Conservation (phyloP, 148 eudicot species). For the Rhododendron ferrugineum region DNA sequence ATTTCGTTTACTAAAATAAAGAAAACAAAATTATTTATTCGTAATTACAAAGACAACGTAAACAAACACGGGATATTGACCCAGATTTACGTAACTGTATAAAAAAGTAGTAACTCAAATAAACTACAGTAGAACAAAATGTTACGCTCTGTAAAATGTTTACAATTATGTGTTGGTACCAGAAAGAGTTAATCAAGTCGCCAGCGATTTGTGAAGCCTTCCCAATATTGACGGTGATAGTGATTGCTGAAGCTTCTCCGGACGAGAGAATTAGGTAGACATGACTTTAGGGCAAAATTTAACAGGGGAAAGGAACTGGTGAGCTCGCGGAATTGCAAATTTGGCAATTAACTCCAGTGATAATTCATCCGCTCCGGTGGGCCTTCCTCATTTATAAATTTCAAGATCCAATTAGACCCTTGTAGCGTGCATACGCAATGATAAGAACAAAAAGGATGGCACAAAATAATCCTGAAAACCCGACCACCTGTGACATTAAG, state of each 20-base stretch:
- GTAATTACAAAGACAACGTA: not conserved
- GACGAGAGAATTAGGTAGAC: not conserved
- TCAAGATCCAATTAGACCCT: conserved; percentile 76
- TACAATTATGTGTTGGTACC: not conserved
- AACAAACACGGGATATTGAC: not conserved
- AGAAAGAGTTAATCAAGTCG: not conserved
- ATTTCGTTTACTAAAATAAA: not conserved
- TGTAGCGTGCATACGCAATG: conserved; percentile 53
- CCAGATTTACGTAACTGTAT: not conserved
- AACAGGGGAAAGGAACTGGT: not conserved
- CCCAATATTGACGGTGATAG: not conserved
- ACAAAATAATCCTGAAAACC: conserved; percentile 21
- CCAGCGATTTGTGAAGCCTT: not conserved
- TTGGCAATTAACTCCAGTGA: not conserved
- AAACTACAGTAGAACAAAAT: not conserved
- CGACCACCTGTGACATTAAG: conserved; percentile 40
- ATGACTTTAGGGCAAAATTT: not conserved
- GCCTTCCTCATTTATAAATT: not conserved
- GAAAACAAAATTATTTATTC: not conserved
- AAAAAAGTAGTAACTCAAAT: not conserved
- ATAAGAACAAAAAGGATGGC: conserved; percentile 34
- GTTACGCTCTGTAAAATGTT: not conserved
- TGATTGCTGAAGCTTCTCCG: not conserved
- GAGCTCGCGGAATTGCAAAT: not conserved
- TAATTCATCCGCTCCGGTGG: not conserved